Base-by-base conservation (phyloP, 495 filamentous ascomycete genomes). In the Amorphotheca resinae region DNA sequence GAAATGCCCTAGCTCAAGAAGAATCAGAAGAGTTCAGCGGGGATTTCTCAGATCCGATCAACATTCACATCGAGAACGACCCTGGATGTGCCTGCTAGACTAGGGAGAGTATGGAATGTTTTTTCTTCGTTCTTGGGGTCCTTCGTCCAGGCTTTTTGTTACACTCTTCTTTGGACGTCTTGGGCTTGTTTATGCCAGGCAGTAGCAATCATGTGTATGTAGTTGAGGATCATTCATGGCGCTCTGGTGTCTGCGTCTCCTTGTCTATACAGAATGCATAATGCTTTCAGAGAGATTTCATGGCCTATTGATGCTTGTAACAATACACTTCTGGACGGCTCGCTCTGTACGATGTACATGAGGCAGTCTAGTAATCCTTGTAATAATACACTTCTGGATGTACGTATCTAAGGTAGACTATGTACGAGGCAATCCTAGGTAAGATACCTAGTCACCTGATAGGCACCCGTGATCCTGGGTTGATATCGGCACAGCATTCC, bases 11-110 rank as follows among this genome's bases (percentile, higher is more conserved):
- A 18, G 83, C 85, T 4, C 91, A 96, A 61, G 93, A 99, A 64
- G 93, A 96, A 63, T 86, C 85, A 0, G 87, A 93, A 58, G 89
- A 95, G 58, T 81, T 76, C 61, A 83, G 78, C 52, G 85, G 86
- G 35, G 91, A 96, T 59, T 95, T 93, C 65, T 84, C 84, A 45
- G 93, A 95, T 58, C 89, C 91, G 30, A 95, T 96, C 66, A 89
- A 94, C 62, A 94, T 96, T 59, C 82, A 93, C 64, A 76, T 94
- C 45, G 86, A 93, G 64, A 84, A 82, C 58, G 86, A 93, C 42
- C 76, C 5, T 11, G 87, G 91, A 34, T 99, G 91, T 63, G 76
- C 87, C 52, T 98, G 91, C 67, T 98, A 60, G 42, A 54, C 21
- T 20, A 20, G 16, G 32, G 31, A 38, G 32, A 37, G 34, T 16